A percentile compares a stretch with the other conserved stretches of the same genome.
Evolutionary conservation across 441 rosid genomes (phyloP).

Genomic region (Bocquillonia castaneifolia): DNA sequence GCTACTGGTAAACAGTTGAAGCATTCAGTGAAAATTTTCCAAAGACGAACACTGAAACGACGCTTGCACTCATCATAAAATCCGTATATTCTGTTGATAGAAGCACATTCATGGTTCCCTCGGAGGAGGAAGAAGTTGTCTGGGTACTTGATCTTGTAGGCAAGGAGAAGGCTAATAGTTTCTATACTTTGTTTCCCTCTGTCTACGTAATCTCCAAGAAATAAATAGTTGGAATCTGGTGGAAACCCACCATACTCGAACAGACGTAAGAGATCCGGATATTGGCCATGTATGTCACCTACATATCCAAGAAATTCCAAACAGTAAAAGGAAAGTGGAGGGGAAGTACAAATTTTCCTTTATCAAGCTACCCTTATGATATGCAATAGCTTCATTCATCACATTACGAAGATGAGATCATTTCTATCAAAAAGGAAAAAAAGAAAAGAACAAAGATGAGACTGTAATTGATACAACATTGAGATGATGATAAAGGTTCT

Average conservation of each 20-base stretch:
- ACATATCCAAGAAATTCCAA: constrained; percentile 5
- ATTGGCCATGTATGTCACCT: constrained; percentile 92
- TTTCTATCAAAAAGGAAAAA: too few species aligned
- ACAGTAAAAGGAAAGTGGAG: background rate
- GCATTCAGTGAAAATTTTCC: constrained; percentile 78
- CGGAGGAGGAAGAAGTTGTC: constrained; percentile 80
- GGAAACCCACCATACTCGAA: constrained; percentile 87
- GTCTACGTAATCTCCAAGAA: constrained; percentile 84
- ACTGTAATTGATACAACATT: too few species aligned
- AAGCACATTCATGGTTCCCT: constrained; percentile 89
- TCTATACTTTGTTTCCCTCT: constrained; percentile 88
- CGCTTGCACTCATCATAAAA: constrained; percentile 85
- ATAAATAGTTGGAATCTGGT: constrained; percentile 69
- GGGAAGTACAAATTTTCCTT: background rate
- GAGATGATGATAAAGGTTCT: too few species aligned
- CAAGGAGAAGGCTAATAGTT: constrained; percentile 75
- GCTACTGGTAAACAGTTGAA: constrained; percentile 86
- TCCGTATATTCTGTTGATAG: constrained; percentile 79
- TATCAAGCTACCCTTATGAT: background rate
- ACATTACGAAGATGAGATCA: too few species aligned
- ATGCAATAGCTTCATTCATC: background rate
- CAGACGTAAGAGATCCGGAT: constrained; percentile 69
- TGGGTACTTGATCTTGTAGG: constrained; percentile 80
- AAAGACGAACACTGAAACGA: constrained; percentile 70
- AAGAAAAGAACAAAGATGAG: too few species aligned